Conservation (phyloP, 257 asterid genomes). For the Fraxinus excelsior region DNA sequence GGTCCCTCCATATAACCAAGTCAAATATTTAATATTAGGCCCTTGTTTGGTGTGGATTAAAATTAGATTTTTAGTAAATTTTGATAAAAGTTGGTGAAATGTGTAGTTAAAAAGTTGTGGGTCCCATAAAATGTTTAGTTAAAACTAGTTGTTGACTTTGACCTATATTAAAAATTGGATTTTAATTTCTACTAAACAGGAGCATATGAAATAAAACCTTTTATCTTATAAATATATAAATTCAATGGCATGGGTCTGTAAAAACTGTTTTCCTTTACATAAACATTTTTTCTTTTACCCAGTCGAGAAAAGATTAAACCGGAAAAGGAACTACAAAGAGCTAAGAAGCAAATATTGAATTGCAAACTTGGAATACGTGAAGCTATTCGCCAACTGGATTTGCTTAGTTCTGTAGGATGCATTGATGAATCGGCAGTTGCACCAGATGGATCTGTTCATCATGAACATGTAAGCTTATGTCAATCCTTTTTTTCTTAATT, state of each 20-base stretch:
- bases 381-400: constrained; percentile 78
- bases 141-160: too few species aligned
- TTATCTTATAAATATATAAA: not conserved
- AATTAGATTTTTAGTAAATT: too few species aligned
- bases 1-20: not conserved
- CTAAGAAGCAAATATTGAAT: constrained; percentile 72
- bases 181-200: too few species aligned
- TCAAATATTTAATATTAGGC: not conserved
- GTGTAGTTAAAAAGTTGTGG: too few species aligned
- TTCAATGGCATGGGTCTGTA: constrained; percentile 14
- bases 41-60: too few species aligned
- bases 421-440: constrained; percentile 65
- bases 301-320: constrained; percentile 97
- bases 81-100: too few species aligned
- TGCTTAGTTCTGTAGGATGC: constrained; percentile 78
- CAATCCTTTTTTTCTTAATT: constrained; percentile 11
- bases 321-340: constrained; percentile 82
- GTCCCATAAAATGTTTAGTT: too few species aligned
- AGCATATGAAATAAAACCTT: constrained; percentile 7
- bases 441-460: constrained; percentile 93
- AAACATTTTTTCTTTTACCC: constrained; percentile 29
- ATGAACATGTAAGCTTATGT: constrained; percentile 65
- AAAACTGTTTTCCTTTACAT: not conserved
- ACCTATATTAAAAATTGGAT: too few species aligned
- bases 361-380: constrained; percentile 97